Evolutionary conservation across 2,329 filamentous ascomycete species (phyloP).

Genomic region (Didymella glomerata): DNA sequence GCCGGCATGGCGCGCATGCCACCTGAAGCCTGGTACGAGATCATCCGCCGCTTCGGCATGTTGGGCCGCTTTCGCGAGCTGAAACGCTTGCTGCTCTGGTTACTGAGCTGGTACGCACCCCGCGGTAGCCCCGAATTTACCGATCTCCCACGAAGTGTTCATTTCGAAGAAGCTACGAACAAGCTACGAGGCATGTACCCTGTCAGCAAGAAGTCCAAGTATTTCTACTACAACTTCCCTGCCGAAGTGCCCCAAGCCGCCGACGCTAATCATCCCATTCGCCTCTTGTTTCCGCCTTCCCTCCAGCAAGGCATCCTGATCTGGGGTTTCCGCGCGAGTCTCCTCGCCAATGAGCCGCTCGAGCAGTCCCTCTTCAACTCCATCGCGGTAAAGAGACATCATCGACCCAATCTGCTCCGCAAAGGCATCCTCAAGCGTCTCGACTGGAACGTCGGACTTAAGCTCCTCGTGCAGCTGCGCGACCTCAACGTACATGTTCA

Average conservation of each 20-base stretch:
- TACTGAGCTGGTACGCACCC: slow-evolving; percentile 54
- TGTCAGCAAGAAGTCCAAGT: neutral
- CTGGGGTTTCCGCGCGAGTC: slow-evolving; percentile 47
- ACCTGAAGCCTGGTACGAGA: slow-evolving; percentile 62
- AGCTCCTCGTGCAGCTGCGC: slow-evolving; percentile 39
- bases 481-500: slow-evolving; percentile 41
- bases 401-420: slow-evolving; percentile 32
- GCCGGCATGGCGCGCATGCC: slow-evolving; percentile 54
- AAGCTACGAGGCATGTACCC: slow-evolving; percentile 30
- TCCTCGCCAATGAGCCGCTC: slow-evolving; percentile 33
- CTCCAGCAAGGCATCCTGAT: slow-evolving; percentile 44
- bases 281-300: slow-evolving; percentile 33
- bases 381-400: slow-evolving; percentile 35
- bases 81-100: slow-evolving; percentile 61
- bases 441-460: slow-evolving; percentile 43
- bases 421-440: slow-evolving; percentile 29
- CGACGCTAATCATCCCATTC: slow-evolving; percentile 36
- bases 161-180: slow-evolving; percentile 31
- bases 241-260: slow-evolving; percentile 16
- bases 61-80: slow-evolving; percentile 61
- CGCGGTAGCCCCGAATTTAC: slow-evolving; percentile 30
- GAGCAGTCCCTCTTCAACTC: slow-evolving; percentile 38
- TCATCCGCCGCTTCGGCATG: slow-evolving; percentile 69
- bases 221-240: slow-evolving; percentile 31
- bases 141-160: slow-evolving; percentile 33